Evolutionary conservation across 129 eudicot genomes (phyloP), one percentile per base, ranked within the genome.

Genomic region (Flaveria linearis): DNA sequence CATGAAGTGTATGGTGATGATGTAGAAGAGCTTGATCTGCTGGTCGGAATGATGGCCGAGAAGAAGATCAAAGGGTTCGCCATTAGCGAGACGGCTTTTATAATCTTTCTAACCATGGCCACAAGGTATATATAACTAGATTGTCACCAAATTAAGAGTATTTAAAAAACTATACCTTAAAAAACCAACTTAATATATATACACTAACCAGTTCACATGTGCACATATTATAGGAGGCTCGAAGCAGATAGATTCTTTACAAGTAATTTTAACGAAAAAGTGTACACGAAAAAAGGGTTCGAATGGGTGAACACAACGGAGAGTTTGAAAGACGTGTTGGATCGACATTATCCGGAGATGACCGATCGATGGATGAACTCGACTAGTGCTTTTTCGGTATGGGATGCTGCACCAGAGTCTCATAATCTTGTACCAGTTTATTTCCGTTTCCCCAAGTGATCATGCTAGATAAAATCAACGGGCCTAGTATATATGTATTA

Each of bases 1-100:
- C 63, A 74, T 13, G 83, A 86, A 63, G 91, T 89, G 23, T 89
- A 89, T 41, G 83, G 75, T 50, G 72, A 86, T 43, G 82, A 86
- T 45, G 87, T 89, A 17, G 91, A 89, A 74, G 81, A 84, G 30
- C 82, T 89, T 14, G 91, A 89, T 20, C 26, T 86, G n/a, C 50
- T 89, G 25, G 91, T 89, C 5, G 91, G 95, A 36, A 80, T 86
- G 68, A 63, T 81, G 20, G 96, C 91, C 4, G 91, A 89, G 78
- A 89, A 86, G 62, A 89, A 86, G 72, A 89, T 89, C 68, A 81
- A 76, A 52, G 96, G 96, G 25, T 89, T 87, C 39, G 96, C 96
- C 47, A 87, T 89, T 7, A 82, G 88, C 23, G 91, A 89, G 80
- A 89, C 96, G 2, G 88, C 91, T 25, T 89, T 89, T 20, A 3